Evolutionary conservation across 495 filamentous ascomycete genomes (phyloP).

Genomic region (Hypoxylon fragiforme): DNA sequence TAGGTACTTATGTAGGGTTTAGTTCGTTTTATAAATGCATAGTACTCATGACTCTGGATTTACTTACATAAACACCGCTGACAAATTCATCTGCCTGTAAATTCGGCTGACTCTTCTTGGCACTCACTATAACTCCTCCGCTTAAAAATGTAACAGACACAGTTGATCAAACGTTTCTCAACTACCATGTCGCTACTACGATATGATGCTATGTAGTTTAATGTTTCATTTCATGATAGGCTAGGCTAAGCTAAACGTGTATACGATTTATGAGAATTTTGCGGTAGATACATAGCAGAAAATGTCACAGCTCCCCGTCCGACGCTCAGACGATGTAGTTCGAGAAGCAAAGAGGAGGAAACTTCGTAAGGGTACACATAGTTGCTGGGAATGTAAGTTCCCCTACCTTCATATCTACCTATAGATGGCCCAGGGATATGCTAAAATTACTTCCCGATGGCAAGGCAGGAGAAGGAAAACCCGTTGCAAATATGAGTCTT

Average conservation of each 20-base stretch:
- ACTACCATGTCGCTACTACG: no score
- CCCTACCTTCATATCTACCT: conserved; percentile 1
- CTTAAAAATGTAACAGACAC: no score
- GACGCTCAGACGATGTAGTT: conserved; percentile 7
- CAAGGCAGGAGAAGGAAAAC: conserved; percentile 53
- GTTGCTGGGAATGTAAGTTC: conserved; percentile 59
- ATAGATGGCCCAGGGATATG: background rate
- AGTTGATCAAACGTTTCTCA: no score
- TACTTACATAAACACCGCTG: conserved; percentile 13
- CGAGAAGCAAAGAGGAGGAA: conserved; percentile 44
- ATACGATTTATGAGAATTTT: no score
- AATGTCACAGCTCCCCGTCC: conserved; percentile 17
- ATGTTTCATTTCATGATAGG: background rate
- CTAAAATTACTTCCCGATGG: conserved; percentile 2
- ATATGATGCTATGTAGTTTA: no score
- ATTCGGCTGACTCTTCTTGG: conserved; percentile 35
- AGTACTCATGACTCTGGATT: conserved; percentile 6
- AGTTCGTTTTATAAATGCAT: no score
- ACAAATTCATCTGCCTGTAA: conserved; percentile 37
- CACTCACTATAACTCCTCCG: no score
- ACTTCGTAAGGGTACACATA: conserved; percentile 59
- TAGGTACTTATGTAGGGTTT: no score
- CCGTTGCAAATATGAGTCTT: conserved; percentile 46
- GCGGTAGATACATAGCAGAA: background rate
- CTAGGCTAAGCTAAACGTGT: background rate